These are phyloP conservation scores for Glebionis coronaria DNA, from an alignment of 129 eudicot species.

Conservation along the genomic window DNA sequence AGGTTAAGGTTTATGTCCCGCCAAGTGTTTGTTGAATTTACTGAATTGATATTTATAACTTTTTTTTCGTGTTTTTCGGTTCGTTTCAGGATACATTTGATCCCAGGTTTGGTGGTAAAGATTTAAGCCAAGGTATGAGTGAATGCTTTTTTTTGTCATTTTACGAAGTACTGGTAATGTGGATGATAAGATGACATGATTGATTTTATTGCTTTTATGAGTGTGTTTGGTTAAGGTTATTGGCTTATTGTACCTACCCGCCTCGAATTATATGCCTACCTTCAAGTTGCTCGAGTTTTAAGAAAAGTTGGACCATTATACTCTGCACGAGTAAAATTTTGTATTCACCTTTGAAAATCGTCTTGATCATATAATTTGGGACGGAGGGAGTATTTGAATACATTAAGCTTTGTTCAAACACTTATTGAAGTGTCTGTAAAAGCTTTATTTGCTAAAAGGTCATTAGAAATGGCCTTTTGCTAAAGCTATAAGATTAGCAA, in stretches of 20 bases:
- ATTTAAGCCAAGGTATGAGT: slow-evolving; percentile 1
- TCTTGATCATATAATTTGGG: no score
- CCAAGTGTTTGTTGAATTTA: slow-evolving; percentile 14
- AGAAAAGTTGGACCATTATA: no score
- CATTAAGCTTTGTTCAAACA: no score
- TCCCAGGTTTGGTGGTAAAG: neutral
- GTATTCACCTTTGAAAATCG: neutral
- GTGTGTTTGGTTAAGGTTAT: neutral
- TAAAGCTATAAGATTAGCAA: no score
- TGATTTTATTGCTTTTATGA: neutral
- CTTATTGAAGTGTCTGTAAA: no score
- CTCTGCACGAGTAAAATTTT: neutral
- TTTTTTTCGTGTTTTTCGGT: slow-evolving; percentile 19
- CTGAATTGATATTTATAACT: slow-evolving; percentile 11
- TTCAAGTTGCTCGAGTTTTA: no score
- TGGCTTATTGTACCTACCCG: neutral
- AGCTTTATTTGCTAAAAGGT: no score
- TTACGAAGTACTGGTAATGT: slow-evolving; percentile 12
- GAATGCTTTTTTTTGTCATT: slow-evolving; percentile 3
- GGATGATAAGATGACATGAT: neutral
- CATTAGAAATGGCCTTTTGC: no score
- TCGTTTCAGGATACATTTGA: slow-evolving; percentile 8
- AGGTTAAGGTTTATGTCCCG: no score
- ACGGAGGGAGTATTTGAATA: no score
- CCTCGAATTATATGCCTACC: no score